phyloP scores from a whole-genome alignment of 2,329 filamentous ascomycete species.

The Phialemoniopsis sp. region DNA sequence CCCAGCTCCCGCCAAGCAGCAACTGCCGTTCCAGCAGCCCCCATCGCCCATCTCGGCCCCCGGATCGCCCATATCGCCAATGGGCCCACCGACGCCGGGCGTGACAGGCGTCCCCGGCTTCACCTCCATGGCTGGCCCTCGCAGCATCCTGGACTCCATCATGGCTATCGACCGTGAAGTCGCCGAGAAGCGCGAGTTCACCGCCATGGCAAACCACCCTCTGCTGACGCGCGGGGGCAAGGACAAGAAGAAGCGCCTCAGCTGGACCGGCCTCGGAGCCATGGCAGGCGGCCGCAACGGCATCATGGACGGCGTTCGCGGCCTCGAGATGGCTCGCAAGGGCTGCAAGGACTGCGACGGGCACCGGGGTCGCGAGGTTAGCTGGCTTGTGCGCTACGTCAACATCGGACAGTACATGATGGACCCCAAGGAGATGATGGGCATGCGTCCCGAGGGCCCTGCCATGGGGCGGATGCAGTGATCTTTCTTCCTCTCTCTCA shows the following conservation, averaged over 20 bases:
- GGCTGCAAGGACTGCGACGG: constrained; percentile 25
- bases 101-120: no score
- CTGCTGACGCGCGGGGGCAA: constrained; percentile 8
- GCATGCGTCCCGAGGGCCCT: no score
- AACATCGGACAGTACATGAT: no score
- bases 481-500: no score
- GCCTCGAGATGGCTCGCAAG: constrained; percentile 25
- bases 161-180: constrained; percentile 32
- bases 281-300: constrained; percentile 14
- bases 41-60: no score
- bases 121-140: neutral
- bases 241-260: constrained; percentile 25
- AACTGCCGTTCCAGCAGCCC: constrained; percentile 5
- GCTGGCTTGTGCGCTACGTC: constrained; percentile 21
- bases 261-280: constrained; percentile 34
- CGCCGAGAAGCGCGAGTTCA: constrained; percentile 35
- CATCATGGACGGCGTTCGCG: constrained; percentile 24
- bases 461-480: no score
- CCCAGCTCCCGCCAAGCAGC: constrained; percentile 8
- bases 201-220: constrained; percentile 28
- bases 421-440: no score
- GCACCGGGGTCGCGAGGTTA: constrained; percentile 24
- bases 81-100: no score
- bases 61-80: no score
- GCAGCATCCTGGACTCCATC: constrained; percentile 23